Percentiles rank a stretch among this genome's conserved stretches.
Conservation (phyloP, 495 filamentous ascomycete species). For the Penicillium dipodomyicola region DNA sequence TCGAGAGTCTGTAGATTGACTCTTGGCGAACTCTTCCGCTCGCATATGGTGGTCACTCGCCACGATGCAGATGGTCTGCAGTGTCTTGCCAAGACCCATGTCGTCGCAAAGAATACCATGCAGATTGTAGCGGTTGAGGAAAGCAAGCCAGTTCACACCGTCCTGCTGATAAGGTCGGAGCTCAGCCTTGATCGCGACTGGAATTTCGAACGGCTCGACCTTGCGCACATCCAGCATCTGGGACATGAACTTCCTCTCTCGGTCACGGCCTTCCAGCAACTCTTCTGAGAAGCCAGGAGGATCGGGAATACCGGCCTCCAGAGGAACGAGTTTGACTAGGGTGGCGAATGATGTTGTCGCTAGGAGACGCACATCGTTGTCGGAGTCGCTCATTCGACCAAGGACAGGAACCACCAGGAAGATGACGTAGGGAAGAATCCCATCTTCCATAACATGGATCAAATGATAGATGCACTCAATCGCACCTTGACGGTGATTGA, state of each 20-base stretch:
- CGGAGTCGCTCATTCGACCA: slow-evolving; percentile 98
- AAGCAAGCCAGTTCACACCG: slow-evolving; percentile 97
- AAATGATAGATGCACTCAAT: slow-evolving; percentile 94
- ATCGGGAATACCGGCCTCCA: slow-evolving; percentile 96
- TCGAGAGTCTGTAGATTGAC: slow-evolving; percentile 69
- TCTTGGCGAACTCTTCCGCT: slow-evolving; percentile 82
- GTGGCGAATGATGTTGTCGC: slow-evolving; percentile 97
- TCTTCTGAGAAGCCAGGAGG: slow-evolving; percentile 88
- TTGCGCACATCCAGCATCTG: slow-evolving; percentile 96
- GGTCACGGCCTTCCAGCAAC: slow-evolving; percentile 82
- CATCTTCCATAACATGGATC: slow-evolving; percentile 97
- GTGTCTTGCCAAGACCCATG: slow-evolving; percentile 97
- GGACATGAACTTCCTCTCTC: slow-evolving; percentile 91
- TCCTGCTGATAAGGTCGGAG: slow-evolving; percentile 97
- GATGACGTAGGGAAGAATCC: slow-evolving; percentile 94
- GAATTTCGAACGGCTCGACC: slow-evolving; percentile 88
- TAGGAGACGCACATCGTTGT: slow-evolving; percentile 89
- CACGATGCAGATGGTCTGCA: slow-evolving; percentile 97
- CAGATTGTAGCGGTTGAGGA: slow-evolving; percentile 95
- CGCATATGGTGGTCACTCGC: slow-evolving; percentile 94
- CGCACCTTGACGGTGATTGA: slow-evolving; percentile 84
- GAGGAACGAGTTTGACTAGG: slow-evolving; percentile 95
- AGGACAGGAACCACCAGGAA: slow-evolving; percentile 98
- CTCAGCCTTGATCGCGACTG: slow-evolving; percentile 94
- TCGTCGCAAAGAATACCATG: slow-evolving; percentile 99